A percentile compares a stretch with the other conserved stretches of the same genome.
These are phyloP conservation scores for Mycena sanguinolenta DNA, from an alignment of 768 basidiomycete genomes.

Conservation along the genomic window DNA sequence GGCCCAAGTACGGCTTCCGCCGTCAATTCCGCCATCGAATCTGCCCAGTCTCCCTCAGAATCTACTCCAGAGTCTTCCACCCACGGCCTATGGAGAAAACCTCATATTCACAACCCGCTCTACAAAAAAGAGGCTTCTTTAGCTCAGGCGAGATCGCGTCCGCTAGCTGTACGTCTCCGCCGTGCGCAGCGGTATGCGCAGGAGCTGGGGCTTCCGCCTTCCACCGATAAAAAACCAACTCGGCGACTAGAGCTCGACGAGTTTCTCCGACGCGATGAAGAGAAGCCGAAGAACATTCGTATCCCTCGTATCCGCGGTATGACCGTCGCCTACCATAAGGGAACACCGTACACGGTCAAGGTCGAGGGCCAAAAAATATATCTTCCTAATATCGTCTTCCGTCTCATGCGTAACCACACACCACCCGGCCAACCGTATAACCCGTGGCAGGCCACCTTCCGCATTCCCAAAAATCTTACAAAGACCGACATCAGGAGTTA, in stretches of 20 bases:
- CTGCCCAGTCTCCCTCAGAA: conserved; percentile 47
- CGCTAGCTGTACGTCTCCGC: conserved; percentile 79
- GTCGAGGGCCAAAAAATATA: conserved; percentile 88
- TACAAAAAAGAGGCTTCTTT: conserved; percentile 57
- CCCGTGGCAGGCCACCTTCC: conserved; percentile 95
- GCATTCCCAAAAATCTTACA: conserved; percentile 88
- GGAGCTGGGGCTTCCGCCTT: conserved; percentile 75
- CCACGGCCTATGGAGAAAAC: conserved; percentile 50
- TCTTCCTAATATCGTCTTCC: conserved; percentile 89
- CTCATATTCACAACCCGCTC: conserved; percentile 51
- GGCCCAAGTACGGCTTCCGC: conserved; percentile 2
- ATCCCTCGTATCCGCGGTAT: conserved; percentile 80
- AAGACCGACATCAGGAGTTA: conserved; percentile 94
- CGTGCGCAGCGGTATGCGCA: conserved; percentile 58
- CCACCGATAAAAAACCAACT: conserved; percentile 42
- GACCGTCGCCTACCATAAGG: conserved; percentile 53
- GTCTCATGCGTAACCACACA: conserved; percentile 87
- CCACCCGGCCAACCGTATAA: conserved; percentile 86
- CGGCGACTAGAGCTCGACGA: conserved; percentile 32
- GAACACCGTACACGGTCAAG: conserved; percentile 56
- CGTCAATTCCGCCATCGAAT: neutral
- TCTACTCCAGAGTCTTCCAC: conserved; percentile 49
- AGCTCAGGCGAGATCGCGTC: conserved; percentile 79
- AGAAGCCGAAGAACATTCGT: conserved; percentile 59
- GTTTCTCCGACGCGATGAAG: conserved; percentile 32